Evolutionary conservation across 1,284 basidiomycete species (phyloP), one percentile per base, ranked within the genome.

Genomic region (Ceratobasidium sp.): DNA sequence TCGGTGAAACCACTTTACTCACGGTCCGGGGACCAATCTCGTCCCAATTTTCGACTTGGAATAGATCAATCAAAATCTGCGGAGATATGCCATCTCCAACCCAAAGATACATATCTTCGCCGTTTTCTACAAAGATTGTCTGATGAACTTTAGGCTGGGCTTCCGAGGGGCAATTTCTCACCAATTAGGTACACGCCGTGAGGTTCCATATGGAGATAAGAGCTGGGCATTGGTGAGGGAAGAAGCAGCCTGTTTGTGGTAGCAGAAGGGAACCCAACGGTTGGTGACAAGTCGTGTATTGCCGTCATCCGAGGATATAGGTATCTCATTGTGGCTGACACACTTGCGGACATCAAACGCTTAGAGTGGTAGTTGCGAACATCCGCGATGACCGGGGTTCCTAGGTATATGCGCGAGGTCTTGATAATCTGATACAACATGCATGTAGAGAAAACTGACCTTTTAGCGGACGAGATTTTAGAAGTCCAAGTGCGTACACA

Each of bases 401-500:
- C 93, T 95, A 79, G 27, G 76, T 65, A 75, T 53, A 72, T 76
- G 50, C 50, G 75, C 60, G 44, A 54, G 19, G 7, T 54, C n/a
- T 36, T 22, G 47, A 47, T 47, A 44, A 45, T 14, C 57, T 45
- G 27, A 59, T 36, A 9, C 19, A 19, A 27, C 50, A 2, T 22
- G 9, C 11, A 50, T 2, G 31, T 27, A 76, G 81, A 50, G 62
- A 29, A 29, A 50, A n/a, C 62, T n/a, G 48, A 90, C 96, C 94
- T 90, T 99, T 98, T 56, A 99, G 84, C 31, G 96, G 90, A 82
- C 98, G 98, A 75, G 89, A 90, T 85, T 99, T 99, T 76, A 93
- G 89, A 76, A 99, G 89, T 6, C 91, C 92, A 6, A 99, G 86
- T 1, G 90, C 89, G 81, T 93, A 97, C 19, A 97, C 86, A 0